These are phyloP conservation scores for Monosporascus ibericus DNA, from an alignment of 2,329 filamentous ascomycete species.

Conservation along the genomic window DNA sequence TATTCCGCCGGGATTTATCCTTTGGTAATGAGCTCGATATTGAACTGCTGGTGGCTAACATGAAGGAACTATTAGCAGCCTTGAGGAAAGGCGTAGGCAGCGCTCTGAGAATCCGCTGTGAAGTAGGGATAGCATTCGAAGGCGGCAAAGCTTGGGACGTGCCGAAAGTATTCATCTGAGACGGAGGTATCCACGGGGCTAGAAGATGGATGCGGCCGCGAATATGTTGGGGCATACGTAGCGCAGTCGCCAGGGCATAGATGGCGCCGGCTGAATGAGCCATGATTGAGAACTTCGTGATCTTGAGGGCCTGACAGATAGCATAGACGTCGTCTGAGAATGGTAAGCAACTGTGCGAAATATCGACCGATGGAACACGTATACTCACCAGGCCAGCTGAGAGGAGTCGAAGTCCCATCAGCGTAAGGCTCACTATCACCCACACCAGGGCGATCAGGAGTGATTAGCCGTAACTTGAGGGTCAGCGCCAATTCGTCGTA, in stretches of 20 bases:
- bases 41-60: slow-evolving; percentile 83
- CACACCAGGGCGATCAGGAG: slow-evolving; percentile 87
- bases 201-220: slow-evolving; percentile 89
- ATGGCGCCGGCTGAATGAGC: slow-evolving; percentile 98
- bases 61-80: slow-evolving; percentile 91
- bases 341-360: slow-evolving; percentile 19
- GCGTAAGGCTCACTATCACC: slow-evolving; percentile 84
- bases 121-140: slow-evolving; percentile 80
- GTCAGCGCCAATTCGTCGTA: slow-evolving; percentile 93
- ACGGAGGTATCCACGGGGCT: slow-evolving; percentile 95
- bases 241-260: slow-evolving; percentile 88
- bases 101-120: slow-evolving; percentile 83
- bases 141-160: slow-evolving; percentile 69
- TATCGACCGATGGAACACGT: background rate
- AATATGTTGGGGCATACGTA: slow-evolving; percentile 94
- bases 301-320: slow-evolving; percentile 85
- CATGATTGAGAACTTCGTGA: slow-evolving; percentile 92
- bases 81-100: slow-evolving; percentile 87
- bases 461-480: slow-evolving; percentile 83
- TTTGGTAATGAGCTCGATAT: slow-evolving; percentile 74
- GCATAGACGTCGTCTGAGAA: slow-evolving; percentile 71
- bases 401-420: slow-evolving; percentile 75
- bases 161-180: slow-evolving; percentile 77
- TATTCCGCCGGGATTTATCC: slow-evolving; percentile 48
- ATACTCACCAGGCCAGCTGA: slow-evolving; percentile 83